Percentiles rank a stretch among this genome's conserved stretches.
Conservation (phyloP, 768 basidiomycete species). For the Austroboletus festivus region DNA sequence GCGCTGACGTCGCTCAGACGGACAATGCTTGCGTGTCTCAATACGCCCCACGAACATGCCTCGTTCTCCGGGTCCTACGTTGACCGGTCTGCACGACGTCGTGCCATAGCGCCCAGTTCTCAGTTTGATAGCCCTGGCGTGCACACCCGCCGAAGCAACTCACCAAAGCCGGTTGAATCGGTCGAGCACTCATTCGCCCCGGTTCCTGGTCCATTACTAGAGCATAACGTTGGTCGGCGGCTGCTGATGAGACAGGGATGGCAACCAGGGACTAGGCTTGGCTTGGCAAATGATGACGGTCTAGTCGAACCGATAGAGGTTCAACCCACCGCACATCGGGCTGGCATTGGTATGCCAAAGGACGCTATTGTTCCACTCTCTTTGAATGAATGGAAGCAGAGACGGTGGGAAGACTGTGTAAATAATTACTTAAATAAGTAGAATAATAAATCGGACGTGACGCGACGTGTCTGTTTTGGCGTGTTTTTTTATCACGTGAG, state of each 20-base stretch:
- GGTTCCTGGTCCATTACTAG: constrained; percentile 44
- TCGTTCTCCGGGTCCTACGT: constrained; percentile 39
- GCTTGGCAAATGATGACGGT: constrained; percentile 24
- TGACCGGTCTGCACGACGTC: constrained; percentile 70
- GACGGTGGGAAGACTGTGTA: constrained; percentile 45
- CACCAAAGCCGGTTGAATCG: constrained; percentile 12
- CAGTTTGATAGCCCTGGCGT: constrained; percentile 54
- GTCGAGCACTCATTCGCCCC: constrained; percentile 17
- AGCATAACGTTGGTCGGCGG: constrained; percentile 63
- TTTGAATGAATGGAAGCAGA: constrained; percentile 38
- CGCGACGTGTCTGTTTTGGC: constrained; percentile 37
- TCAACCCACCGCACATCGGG: constrained; percentile 40
- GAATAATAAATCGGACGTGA: constrained; percentile 4
- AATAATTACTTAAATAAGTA: too few species aligned
- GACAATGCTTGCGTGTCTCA: constrained; percentile 55
- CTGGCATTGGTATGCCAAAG: constrained; percentile 58
- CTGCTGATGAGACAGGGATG: constrained; percentile 75
- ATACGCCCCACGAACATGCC: constrained; percentile 16
- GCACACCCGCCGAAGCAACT: constrained; percentile 22
- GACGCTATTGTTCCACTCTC: constrained; percentile 10
- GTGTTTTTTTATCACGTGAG: constrained; percentile 39
- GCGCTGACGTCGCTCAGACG: constrained; percentile 66
- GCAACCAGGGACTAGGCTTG: constrained; percentile 55
- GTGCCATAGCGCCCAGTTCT: constrained; percentile 53
- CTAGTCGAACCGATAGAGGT: constrained; percentile 59